A percentile compares a stretch with the other conserved stretches of the same genome.
Conservation (phyloP, 768 basidiomycete species). For the Amanita molliuscula region DNA sequence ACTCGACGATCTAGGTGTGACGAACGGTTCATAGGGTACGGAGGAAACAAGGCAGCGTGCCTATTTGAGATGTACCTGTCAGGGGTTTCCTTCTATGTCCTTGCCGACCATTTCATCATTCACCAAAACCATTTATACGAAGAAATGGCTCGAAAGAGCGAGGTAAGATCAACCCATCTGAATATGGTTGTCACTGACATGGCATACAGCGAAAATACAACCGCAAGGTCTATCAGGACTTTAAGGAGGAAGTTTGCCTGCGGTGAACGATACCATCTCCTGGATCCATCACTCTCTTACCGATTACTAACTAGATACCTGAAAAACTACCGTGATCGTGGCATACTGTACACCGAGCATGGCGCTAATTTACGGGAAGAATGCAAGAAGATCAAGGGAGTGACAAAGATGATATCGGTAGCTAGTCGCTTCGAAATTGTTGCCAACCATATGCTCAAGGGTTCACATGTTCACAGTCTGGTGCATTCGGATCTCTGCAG, state of each 20-base stretch:
- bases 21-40: constrained; percentile 85
- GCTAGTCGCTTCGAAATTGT: constrained; percentile 15
- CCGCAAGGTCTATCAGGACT: constrained; percentile 67
- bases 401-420: constrained; percentile 30
- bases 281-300: not conserved
- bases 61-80: constrained; percentile 86
- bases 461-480: not conserved
- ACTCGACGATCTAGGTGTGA: constrained; percentile 50
- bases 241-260: constrained; percentile 69
- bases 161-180: constrained; percentile 30
- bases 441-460: not conserved
- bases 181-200: not conserved
- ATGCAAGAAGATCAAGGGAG: constrained; percentile 53
- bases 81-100: constrained; percentile 75
- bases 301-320: constrained; percentile 39
- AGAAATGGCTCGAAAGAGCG: constrained; percentile 59
- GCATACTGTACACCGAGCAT: constrained; percentile 35
- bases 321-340: constrained; percentile 43
- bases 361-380: constrained; percentile 49
- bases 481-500: not conserved
- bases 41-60: constrained; percentile 89
- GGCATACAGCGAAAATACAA: constrained; percentile 55
- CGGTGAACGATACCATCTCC: constrained; percentile 26
- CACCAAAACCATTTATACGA: constrained; percentile 83
- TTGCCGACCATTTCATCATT: constrained; percentile 80